phyloP scores from a whole-genome alignment of 2,329 filamentous ascomycete genomes.

The Colletotrichum truncatum region DNA sequence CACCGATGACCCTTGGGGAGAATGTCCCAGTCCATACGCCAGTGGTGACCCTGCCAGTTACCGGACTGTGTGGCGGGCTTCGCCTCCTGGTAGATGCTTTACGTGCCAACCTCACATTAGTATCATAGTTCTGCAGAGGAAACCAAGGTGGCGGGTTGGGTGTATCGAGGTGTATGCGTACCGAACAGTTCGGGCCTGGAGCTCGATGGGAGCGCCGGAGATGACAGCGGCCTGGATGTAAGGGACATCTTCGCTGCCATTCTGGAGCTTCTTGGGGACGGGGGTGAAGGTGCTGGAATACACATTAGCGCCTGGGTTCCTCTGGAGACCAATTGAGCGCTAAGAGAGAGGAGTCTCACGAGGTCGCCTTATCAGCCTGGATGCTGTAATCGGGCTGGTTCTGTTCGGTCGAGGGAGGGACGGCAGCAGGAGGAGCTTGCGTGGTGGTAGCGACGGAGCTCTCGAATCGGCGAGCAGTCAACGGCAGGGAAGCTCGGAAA shows the following conservation, averaged over 20 bases:
- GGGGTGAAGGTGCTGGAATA: slow-evolving; percentile 82
- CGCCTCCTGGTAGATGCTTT: slow-evolving; percentile 87
- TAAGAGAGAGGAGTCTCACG: slow-evolving; percentile 61
- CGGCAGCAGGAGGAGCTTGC: slow-evolving; percentile 36
- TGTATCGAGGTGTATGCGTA: slow-evolving; percentile 53
- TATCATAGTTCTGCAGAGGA: no score
- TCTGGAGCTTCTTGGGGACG: slow-evolving; percentile 87
- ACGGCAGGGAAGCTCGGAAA: slow-evolving; percentile 47
- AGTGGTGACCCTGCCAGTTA: slow-evolving; percentile 82
- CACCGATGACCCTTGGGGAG: slow-evolving; percentile 92
- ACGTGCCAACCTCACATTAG: no score
- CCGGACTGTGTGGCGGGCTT: slow-evolving; percentile 98
- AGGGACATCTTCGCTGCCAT: slow-evolving; percentile 84
- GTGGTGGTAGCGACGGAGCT: slow-evolving; percentile 57
- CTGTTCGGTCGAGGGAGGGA: slow-evolving; percentile 49
- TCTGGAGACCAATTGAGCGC: not conserved
- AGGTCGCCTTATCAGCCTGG: slow-evolving; percentile 87
- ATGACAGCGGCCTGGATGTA: slow-evolving; percentile 83
- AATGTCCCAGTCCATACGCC: slow-evolving; percentile 99
- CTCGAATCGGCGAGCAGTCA: slow-evolving; percentile 63
- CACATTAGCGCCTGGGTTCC: slow-evolving; percentile 12
- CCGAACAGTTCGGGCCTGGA: slow-evolving; percentile 94
- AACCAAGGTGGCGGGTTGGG: no score
- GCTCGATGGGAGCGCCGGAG: slow-evolving; percentile 91
- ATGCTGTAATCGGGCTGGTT: slow-evolving; percentile 86